Conservation (phyloP, 306 rosid genomes). For the Prunus mume region DNA sequence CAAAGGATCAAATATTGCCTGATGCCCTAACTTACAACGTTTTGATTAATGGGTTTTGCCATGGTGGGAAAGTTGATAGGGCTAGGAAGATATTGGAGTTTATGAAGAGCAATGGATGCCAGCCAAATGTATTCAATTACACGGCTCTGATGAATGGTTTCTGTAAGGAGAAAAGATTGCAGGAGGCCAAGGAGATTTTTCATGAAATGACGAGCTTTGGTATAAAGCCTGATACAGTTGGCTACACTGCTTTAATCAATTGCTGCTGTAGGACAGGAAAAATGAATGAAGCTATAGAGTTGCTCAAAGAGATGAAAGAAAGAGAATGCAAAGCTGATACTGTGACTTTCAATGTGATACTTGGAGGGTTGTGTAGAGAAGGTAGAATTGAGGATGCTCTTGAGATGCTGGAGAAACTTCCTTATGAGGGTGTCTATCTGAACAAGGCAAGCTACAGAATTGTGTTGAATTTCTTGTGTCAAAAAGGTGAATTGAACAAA, state of each 20-base stretch:
- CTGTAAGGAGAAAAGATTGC: slow-evolving; percentile 50
- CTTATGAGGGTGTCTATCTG: slow-evolving; percentile 71
- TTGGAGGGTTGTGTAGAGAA: slow-evolving; percentile 75
- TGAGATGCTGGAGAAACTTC: slow-evolving; percentile 66
- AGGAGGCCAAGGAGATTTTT: slow-evolving; percentile 56
- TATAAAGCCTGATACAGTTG: slow-evolving; percentile 61
- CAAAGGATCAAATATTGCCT: slow-evolving; percentile 58
- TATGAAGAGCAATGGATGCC: slow-evolving; percentile 78
- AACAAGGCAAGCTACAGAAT: slow-evolving; percentile 81
- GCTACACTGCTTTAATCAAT: slow-evolving; percentile 66
- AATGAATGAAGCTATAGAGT: slow-evolving; percentile 53
- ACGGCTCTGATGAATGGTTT: slow-evolving; percentile 66
- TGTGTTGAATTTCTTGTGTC: slow-evolving; percentile 61
- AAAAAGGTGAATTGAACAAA: slow-evolving; percentile 53
- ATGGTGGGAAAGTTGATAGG: slow-evolving; percentile 52
- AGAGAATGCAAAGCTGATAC: slow-evolving; percentile 53
- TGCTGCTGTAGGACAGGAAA: slow-evolving; percentile 57
- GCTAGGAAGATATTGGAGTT: slow-evolving; percentile 66
- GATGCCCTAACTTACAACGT: slow-evolving; percentile 72
- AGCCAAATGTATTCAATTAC: slow-evolving; percentile 70
- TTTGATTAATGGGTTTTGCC: slow-evolving; percentile 74
- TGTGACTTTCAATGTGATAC: slow-evolving; percentile 67
- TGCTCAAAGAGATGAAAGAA: slow-evolving; percentile 74
- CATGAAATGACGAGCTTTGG: slow-evolving; percentile 58
- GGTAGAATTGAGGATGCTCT: slow-evolving; percentile 65